These are phyloP conservation scores for Globisporangium echinulatum DNA, from an alignment of 352 stramenopile genomes.

Conservation along the genomic window DNA sequence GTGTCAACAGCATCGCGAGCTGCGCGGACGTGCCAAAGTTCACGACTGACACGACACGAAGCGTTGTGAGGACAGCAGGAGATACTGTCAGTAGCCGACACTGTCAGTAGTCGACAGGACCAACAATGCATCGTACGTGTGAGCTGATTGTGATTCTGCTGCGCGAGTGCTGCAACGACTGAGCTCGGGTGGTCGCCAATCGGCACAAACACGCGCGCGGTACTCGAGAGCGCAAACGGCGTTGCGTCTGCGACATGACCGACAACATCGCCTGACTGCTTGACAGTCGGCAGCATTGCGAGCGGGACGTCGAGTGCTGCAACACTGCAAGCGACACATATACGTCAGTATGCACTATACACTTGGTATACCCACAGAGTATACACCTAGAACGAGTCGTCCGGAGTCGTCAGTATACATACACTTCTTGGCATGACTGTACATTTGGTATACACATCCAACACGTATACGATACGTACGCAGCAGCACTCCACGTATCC, in stretches of 20 bases:
- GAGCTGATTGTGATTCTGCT: slow-evolving; percentile 2
- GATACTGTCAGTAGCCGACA: too few relatives aligned
- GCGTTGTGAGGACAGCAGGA: neutral
- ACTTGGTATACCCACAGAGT: neutral
- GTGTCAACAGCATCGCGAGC: slow-evolving; percentile 56
- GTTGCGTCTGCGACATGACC: slow-evolving; percentile 16
- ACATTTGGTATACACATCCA: too few relatives aligned
- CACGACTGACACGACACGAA: slow-evolving; percentile 33
- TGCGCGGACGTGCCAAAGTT: slow-evolving; percentile 83
- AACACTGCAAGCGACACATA: slow-evolving; percentile 21
- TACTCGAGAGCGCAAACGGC: slow-evolving; percentile 23
- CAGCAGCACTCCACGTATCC: slow-evolving; percentile 35
- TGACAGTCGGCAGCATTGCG: slow-evolving; percentile 53
- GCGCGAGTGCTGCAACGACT: slow-evolving; percentile 42
- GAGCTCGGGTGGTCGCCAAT: slow-evolving; percentile 81
- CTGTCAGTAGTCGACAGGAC: neutral
- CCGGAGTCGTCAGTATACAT: too few relatives aligned
- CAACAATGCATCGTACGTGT: slow-evolving; percentile 20
- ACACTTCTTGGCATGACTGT: too few relatives aligned
- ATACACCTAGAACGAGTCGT: neutral
- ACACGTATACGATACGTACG: slow-evolving; percentile 14
- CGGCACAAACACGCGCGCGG: slow-evolving; percentile 39
- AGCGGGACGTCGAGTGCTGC: slow-evolving; percentile 48
- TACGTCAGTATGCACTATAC: too few relatives aligned
- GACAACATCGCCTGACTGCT: slow-evolving; percentile 40